phyloP scores from a whole-genome alignment of 169 alveolate species.

The Plasmodium inui region DNA sequence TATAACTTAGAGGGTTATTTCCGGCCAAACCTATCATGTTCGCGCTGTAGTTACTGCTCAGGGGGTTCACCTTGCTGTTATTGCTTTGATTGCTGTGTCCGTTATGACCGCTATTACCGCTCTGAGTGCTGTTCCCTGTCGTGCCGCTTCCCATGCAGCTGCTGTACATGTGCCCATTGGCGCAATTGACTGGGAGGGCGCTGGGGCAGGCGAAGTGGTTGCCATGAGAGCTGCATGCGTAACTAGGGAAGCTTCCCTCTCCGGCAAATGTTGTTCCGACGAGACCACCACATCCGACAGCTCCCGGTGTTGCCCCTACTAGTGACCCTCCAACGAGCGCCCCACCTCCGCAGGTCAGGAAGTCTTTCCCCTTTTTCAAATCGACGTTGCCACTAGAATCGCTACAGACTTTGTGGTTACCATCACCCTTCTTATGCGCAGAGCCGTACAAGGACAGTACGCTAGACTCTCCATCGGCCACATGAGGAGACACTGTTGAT shows the following conservation, averaged over 20 bases:
- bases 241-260: neutral
- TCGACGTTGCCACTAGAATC: neutral
- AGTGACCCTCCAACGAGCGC: neutral
- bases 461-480: constrained; percentile 20
- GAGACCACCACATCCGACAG: neutral
- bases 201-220: constrained; percentile 5
- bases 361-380: constrained; percentile 39
- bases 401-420: neutral
- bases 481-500: neutral
- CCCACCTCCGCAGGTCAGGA: neutral
- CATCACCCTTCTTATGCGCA: neutral
- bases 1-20: neutral
- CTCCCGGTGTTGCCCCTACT: neutral
- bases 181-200: neutral
- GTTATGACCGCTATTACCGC: too few relatives aligned
- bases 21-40: neutral
- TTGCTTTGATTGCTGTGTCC: neutral
- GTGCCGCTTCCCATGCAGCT: neutral
- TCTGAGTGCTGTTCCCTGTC: too few relatives aligned
- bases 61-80: neutral
- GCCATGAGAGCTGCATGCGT: neutral
- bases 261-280: neutral
- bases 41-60: neutral
- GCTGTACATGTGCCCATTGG: neutral
- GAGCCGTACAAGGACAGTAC: neutral